Evolutionary conservation across 768 basidiomycete species (phyloP).

Genomic region (Mycena metata): DNA sequence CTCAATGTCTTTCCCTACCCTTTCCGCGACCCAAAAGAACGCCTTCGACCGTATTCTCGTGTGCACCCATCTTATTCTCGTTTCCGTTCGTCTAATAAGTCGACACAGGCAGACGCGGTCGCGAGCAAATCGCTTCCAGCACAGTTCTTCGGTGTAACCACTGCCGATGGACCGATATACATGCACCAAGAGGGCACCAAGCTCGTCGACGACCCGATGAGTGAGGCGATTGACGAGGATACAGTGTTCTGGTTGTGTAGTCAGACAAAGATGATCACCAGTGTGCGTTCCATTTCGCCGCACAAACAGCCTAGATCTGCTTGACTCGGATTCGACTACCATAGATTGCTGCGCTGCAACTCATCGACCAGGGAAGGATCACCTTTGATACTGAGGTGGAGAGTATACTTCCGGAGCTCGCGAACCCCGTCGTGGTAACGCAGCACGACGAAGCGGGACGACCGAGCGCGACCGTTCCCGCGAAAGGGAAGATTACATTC

Average conservation of each 20-base stretch:
- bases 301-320: too few relatives aligned
- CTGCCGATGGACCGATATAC: constrained; percentile 17
- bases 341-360: constrained; percentile 48
- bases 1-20: neutral
- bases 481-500: constrained; percentile 42
- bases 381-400: constrained; percentile 43
- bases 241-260: constrained; percentile 27
- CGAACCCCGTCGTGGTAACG: constrained; percentile 43
- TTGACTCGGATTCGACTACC: too few relatives aligned
- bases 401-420: constrained; percentile 45
- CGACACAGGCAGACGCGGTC: constrained; percentile 5
- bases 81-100: too few relatives aligned
- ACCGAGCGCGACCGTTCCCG: constrained; percentile 36
- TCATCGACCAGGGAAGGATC: constrained; percentile 47
- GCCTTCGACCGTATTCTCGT: constrained; percentile 7
- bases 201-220: neutral
- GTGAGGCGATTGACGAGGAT: constrained; percentile 20
- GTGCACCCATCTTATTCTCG: neutral
- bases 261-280: constrained; percentile 31
- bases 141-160: constrained; percentile 16
- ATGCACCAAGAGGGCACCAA: constrained; percentile 19
- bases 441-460: constrained; percentile 24
- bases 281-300: neutral
- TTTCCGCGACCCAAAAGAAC: neutral
- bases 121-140: constrained; percentile 8